Conservation (phyloP, 148 eudicot genomes). For the Nepenthes mirabilis region DNA sequence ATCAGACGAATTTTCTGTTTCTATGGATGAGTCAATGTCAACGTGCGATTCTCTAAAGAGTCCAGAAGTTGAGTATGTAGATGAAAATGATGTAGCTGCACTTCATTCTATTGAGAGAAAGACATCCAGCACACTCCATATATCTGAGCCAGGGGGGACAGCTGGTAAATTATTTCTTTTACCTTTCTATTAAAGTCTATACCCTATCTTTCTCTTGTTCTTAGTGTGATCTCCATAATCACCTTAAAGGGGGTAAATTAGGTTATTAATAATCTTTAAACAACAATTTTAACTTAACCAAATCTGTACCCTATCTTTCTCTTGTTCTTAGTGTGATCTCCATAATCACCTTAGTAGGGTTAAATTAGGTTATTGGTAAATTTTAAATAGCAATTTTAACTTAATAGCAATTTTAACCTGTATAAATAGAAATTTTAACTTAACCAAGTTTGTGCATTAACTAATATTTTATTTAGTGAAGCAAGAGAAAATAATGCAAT, state of each 20-base stretch:
- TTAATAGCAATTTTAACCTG: too few relatives aligned
- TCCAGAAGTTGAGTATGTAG: conserved; percentile 73
- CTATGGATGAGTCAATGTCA: conserved; percentile 79
- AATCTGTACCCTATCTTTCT: neutral
- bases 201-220: neutral
- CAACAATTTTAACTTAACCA: too few relatives aligned
- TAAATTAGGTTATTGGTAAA: too few relatives aligned
- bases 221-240: neutral
- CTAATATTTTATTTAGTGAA: too few relatives aligned
- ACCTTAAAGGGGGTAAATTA: too few relatives aligned
- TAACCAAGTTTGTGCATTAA: too few relatives aligned
- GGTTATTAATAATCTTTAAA: too few relatives aligned
- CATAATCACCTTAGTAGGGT: too few relatives aligned
- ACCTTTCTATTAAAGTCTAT: neutral
- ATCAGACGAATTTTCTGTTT: conserved; percentile 41
- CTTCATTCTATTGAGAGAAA: conserved; percentile 53
- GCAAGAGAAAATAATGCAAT: too few relatives aligned
- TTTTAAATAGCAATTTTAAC: too few relatives aligned
- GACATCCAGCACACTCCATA: conserved; percentile 46
- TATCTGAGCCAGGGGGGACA: conserved; percentile 34
- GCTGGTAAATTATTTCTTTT: conserved; percentile 30
- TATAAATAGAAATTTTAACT: too few relatives aligned
- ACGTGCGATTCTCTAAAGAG: conserved; percentile 74
- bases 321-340: neutral
- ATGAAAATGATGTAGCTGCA: conserved; percentile 43